Base-by-base conservation (phyloP, 169 alveolate genomes). In the Babesia sp. region DNA sequence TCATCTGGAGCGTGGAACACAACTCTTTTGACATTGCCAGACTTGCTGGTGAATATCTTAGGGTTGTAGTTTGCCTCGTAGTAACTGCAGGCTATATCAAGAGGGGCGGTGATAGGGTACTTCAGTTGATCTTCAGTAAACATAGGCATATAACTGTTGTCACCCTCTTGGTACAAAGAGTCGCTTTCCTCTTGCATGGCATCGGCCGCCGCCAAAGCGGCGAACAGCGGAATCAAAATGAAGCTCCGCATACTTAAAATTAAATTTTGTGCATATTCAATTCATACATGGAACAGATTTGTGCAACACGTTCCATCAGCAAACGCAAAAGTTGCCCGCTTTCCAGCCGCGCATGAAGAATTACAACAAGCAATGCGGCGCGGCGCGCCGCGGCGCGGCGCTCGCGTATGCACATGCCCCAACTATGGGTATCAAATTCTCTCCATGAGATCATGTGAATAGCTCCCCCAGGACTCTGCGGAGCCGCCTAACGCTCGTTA, bases 51-150 rank as follows among this genome's bases (percentile, higher is more conserved):
- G 26, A 28, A 64, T 8, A 7, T 48, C 53, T 56, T 64, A 14
- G 53, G 14, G 33, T 46, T 48, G 48, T 46, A 64, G 3, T 7
- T 28, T 0, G 4, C 45, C 59, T 24, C 28, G 48, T 64, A 28
- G 29, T 20, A 6, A 2, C 20, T 36, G 24, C 37, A 20, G 18
- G 74, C 34, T 28, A 64, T 50, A 31, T 64, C 63, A 2, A 64
- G 33, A 2, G 59, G 64, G 31, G 26, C 63, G 11, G 20, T 48
- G 24, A 12, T 33, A 11, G 74, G 55, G 20, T 45, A 31, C 39
- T 48, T 28, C 31, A 64, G 61, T 33, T 64, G 55, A 12, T 64
- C 54, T 48, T 64, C 50, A 9, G 74, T 64, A 29, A 33, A 64
- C 18, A 33, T 3, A 16, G 74, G 74, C 63, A 64, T 37, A 34